phyloP scores from a whole-genome alignment of 495 filamentous ascomycete genomes.

The Penicillium robsamsonii region DNA sequence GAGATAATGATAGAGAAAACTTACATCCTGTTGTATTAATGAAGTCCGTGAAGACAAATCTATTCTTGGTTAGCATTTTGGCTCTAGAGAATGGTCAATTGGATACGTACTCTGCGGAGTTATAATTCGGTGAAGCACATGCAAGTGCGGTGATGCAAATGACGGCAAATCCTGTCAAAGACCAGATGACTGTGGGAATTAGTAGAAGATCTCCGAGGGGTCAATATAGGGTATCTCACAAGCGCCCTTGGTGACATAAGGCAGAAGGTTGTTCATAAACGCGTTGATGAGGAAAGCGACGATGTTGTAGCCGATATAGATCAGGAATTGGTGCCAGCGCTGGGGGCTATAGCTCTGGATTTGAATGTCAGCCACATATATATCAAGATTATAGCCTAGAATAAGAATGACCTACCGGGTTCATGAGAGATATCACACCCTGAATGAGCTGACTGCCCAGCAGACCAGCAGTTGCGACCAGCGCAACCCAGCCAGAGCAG shows the following conservation, averaged over 20 bases:
- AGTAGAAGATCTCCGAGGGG: background rate
- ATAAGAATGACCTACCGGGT: constrained; percentile 39
- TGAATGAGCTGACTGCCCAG: constrained; percentile 58
- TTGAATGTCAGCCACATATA: background rate
- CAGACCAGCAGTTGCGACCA: constrained; percentile 49
- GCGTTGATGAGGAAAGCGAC: constrained; percentile 65
- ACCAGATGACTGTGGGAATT: constrained; percentile 56
- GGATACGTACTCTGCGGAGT: constrained; percentile 55
- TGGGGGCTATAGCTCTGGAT: constrained; percentile 48
- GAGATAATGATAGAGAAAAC: constrained; percentile 2
- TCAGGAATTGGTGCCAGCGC: constrained; percentile 71
- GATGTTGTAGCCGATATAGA: constrained; percentile 66
- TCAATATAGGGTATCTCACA: constrained; percentile 29
- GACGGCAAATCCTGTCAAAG: constrained; percentile 62
- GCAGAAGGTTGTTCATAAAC: constrained; percentile 60
- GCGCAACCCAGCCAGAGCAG: constrained; percentile 66
- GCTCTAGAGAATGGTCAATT: constrained; percentile 23
- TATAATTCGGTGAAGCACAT: constrained; percentile 60
- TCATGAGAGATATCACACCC: constrained; percentile 58
- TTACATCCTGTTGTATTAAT: constrained; percentile 58
- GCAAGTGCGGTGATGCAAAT: constrained; percentile 66
- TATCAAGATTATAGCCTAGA: too few relatives aligned
- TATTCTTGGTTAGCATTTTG: constrained; percentile 43
- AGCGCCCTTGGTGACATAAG: constrained; percentile 60
- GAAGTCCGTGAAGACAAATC: constrained; percentile 59